These are phyloP conservation scores for Mediolabrus comicus DNA, from an alignment of 108 stramenopile species.

Conservation along the genomic window DNA sequence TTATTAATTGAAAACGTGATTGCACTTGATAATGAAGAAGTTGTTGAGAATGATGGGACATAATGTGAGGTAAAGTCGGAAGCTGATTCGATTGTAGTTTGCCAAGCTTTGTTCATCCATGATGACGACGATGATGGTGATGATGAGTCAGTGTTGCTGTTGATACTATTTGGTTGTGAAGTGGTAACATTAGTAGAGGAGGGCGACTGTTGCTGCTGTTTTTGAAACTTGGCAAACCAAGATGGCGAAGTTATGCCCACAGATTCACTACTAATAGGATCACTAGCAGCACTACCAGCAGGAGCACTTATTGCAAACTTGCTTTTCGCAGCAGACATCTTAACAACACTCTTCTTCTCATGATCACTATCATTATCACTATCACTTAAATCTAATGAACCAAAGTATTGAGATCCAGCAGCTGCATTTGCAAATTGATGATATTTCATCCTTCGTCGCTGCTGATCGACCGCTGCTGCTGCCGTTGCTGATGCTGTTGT, in stretches of 20 bases:
- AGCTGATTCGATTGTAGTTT: not conserved
- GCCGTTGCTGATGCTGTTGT: too few species aligned
- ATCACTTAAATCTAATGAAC: not conserved
- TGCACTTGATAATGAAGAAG: not conserved
- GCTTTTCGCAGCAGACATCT: not conserved
- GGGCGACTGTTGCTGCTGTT: not conserved
- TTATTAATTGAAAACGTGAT: not conserved
- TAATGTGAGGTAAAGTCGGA: too few species aligned
- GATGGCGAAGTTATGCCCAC: not conserved
- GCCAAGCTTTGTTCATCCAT: not conserved
- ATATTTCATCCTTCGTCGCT: conserved; percentile 2
- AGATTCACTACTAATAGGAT: not conserved
- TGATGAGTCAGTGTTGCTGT: not conserved
- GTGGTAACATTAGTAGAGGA: too few species aligned
- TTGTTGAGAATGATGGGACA: not conserved
- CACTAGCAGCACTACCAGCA: too few species aligned
- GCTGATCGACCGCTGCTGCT: too few species aligned
- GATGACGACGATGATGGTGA: not conserved
- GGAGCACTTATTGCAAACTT: too few species aligned
- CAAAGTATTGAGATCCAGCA: not conserved
- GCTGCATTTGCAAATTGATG: not conserved
- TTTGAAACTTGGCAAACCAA: not conserved
- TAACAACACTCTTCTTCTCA: not conserved
- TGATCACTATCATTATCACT: not conserved
- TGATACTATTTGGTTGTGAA: not conserved